Evolutionary conservation across 1,284 basidiomycete genomes (phyloP).

Genomic region (Trichosporon sp.): DNA sequence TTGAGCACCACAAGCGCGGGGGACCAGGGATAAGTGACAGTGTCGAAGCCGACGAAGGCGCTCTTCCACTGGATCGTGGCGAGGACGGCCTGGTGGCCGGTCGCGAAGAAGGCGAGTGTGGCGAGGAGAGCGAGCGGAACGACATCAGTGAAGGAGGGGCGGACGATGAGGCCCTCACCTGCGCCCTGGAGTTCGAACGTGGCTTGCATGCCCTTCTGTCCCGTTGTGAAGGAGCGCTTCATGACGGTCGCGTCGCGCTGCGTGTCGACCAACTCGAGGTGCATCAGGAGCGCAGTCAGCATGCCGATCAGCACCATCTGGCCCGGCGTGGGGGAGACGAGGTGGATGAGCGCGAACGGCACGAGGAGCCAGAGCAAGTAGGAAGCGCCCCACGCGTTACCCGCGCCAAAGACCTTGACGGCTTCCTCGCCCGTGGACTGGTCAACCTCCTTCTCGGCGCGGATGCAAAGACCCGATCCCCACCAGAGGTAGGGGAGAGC

Average conservation of each 20-base stretch:
- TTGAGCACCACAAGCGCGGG: constrained; percentile 79
- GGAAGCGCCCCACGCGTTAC: constrained; percentile 84
- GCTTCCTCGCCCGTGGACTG: constrained; percentile 54
- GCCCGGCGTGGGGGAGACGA: constrained; percentile 74
- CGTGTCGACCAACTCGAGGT: constrained; percentile 77
- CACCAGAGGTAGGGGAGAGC: constrained; percentile 70
- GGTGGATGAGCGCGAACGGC: constrained; percentile 66
- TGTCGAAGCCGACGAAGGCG: constrained; percentile 76
- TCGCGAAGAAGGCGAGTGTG: constrained; percentile 76
- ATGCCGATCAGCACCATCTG: constrained; percentile 73
- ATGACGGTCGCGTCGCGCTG: constrained; percentile 70
- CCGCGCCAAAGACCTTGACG: constrained; percentile 79
- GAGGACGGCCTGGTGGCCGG: constrained; percentile 89
- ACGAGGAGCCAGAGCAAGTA: constrained; percentile 80
- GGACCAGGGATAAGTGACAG: constrained; percentile 72
- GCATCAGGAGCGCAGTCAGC: constrained; percentile 67
- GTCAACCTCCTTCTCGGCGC: constrained; percentile 60
- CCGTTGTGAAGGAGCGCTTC: constrained; percentile 38
- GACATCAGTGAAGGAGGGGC: constrained; percentile 68
- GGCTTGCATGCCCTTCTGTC: constrained; percentile 33
- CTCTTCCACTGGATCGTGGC: constrained; percentile 94
- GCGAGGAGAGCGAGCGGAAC: constrained; percentile 75
- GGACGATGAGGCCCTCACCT: constrained; percentile 52
- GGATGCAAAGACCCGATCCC: constrained; percentile 70
- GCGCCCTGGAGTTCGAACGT: constrained; percentile 59